Conservation (phyloP, 2,329 filamentous ascomycete species). For the Phyllosticta paracitricarpa region DNA sequence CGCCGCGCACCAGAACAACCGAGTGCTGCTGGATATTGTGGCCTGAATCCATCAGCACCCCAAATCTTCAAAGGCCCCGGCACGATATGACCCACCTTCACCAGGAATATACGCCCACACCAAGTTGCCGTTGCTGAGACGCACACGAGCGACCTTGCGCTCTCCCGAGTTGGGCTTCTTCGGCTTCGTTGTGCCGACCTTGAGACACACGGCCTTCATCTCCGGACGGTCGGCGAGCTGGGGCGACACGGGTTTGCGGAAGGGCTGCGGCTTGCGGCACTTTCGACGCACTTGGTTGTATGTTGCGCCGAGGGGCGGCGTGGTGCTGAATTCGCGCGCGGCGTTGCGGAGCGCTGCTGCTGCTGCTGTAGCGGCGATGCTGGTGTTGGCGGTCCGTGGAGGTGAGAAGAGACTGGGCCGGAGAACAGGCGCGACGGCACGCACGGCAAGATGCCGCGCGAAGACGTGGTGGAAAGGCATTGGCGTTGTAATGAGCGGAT, state of each 20-base stretch:
- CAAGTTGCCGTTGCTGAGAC: conserved; percentile 75
- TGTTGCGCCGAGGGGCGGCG: conserved; percentile 31
- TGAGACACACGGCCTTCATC: conserved; percentile 92
- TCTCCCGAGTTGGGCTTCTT: conserved; percentile 99
- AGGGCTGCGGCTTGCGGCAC: conserved; percentile 67
- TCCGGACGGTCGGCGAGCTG: conserved; percentile 67
- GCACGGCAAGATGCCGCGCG: background rate
- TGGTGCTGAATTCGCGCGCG: conserved; percentile 30
- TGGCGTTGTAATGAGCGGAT: background rate
- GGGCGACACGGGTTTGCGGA: conserved; percentile 79
- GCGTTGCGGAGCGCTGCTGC: conserved; percentile 8
- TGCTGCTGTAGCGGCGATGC: conserved; percentile 1
- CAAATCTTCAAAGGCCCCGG: background rate
- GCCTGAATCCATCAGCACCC: conserved; percentile 35
- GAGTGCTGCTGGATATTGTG: conserved; percentile 99
- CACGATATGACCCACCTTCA: conserved; percentile 51
- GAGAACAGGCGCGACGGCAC: background rate
- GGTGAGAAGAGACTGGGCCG: background rate
- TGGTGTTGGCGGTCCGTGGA: background rate
- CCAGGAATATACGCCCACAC: conserved; percentile 93
- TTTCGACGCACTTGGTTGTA: conserved; percentile 49
- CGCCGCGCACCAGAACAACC: conserved; percentile 90
- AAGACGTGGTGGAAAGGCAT: conserved; percentile 10
- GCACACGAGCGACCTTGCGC: conserved; percentile 86
- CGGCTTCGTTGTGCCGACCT: conserved; percentile 85